Conservation (phyloP, 2,329 filamentous ascomycete genomes). For the Aspergillus luchuensis region DNA sequence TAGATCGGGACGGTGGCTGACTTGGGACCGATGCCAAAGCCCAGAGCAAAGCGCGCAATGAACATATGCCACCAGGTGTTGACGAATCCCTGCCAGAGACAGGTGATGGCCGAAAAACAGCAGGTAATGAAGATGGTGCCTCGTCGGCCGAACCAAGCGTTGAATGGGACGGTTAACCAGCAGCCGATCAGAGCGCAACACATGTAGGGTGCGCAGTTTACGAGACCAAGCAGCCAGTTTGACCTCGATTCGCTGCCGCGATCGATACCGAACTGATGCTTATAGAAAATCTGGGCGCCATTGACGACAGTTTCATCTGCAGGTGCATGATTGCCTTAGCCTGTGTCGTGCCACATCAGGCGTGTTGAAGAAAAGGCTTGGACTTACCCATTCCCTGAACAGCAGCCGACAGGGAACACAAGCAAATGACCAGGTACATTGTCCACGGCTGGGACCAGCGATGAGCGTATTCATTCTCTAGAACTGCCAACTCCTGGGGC, state of each 20-base stretch:
- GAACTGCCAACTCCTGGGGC: conserved; percentile 58
- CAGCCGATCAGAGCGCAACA: conserved; percentile 70
- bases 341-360: neutral
- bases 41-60: conserved; percentile 69
- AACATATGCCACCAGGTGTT: conserved; percentile 73
- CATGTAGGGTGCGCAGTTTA: conserved; percentile 61
- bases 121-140: conserved; percentile 77
- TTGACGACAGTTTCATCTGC: conserved; percentile 70
- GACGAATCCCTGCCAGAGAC: conserved; percentile 63
- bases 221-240: conserved; percentile 63
- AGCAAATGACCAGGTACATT: conserved; percentile 66
- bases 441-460: conserved; percentile 69
- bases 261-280: conserved; percentile 61
- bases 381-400: conserved; percentile 66
- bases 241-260: conserved; percentile 40
- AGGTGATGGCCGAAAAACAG: conserved; percentile 63
- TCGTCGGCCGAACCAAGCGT: conserved; percentile 68
- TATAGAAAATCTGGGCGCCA: conserved; percentile 68
- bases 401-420: conserved; percentile 68
- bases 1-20: conserved; percentile 75
- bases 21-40: conserved; percentile 76
- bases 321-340: conserved; percentile 3
- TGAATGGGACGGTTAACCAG: conserved; percentile 74
- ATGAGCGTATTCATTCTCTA: conserved; percentile 64
- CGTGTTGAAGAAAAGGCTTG: no score